A percentile compares a stretch with the other conserved stretches of the same genome.
Evolutionary conservation across 2,329 filamentous ascomycete species (phyloP).

Genomic region (Ceratocystis destructans): DNA sequence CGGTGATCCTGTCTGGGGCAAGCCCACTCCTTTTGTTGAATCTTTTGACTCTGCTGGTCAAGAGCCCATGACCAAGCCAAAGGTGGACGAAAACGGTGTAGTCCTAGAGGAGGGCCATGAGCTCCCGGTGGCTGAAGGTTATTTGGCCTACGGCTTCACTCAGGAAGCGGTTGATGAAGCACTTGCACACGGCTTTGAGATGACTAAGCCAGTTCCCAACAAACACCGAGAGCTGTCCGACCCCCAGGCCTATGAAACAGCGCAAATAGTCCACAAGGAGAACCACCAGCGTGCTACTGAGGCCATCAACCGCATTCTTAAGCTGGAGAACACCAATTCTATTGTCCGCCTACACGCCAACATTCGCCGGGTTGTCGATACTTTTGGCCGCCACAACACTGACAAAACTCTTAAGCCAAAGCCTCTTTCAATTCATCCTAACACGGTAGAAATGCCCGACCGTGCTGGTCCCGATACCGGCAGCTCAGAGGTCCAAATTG

Average conservation of each 20-base stretch:
- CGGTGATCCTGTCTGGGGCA: constrained; percentile 69
- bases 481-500: constrained; percentile 93
- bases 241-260: constrained; percentile 23
- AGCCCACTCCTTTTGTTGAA: constrained; percentile 67
- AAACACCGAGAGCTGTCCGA: constrained; percentile 25
- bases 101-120: constrained; percentile 28
- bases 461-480: constrained; percentile 87
- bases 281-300: constrained; percentile 55
- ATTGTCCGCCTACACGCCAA: constrained; percentile 72
- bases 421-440: constrained; percentile 33
- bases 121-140: constrained; percentile 35
- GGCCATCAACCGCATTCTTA: constrained; percentile 67
- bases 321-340: constrained; percentile 60
- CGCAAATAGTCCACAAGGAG: constrained; percentile 34
- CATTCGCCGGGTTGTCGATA: constrained; percentile 68
- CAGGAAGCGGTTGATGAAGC: constrained; percentile 52
- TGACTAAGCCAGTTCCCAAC: constrained; percentile 46
- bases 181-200: constrained; percentile 50
- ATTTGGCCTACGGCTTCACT: constrained; percentile 66
- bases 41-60: constrained; percentile 58
- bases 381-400: constrained; percentile 83
- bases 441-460: constrained; percentile 29
- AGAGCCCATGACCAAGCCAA: constrained; percentile 27
- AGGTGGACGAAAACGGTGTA: constrained; percentile 32
- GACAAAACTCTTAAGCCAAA: constrained; percentile 55